Percentiles rank a stretch among this genome's conserved stretches.
Evolutionary conservation across 139 green algal genomes (phyloP).

Genomic region (Chlorella sorokiniana): DNA sequence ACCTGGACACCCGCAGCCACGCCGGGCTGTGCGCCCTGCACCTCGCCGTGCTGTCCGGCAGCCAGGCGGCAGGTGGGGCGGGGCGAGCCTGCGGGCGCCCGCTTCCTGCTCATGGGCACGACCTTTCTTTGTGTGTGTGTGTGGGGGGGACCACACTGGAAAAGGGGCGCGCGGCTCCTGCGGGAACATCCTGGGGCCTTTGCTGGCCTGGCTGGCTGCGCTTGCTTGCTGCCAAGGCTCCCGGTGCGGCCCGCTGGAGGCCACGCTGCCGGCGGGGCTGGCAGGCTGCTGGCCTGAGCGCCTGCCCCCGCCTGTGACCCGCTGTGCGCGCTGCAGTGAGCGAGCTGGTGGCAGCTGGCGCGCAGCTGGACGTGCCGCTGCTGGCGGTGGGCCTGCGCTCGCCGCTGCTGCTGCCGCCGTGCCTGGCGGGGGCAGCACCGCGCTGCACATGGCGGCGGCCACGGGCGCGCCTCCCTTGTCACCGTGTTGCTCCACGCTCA

Average conservation of each 20-base stretch:
- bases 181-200: too few relatives aligned
- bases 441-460: slow-evolving; percentile 28
- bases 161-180: too few relatives aligned
- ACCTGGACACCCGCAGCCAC: slow-evolving; percentile 16
- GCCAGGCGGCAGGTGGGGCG: not conserved
- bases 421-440: not conserved
- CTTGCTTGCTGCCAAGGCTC: too few relatives aligned
- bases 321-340: not conserved
- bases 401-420: not conserved
- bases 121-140: not conserved
- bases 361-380: slow-evolving; percentile 27
- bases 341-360: slow-evolving; percentile 10
- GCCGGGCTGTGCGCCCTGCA: slow-evolving; percentile 22
- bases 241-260: not conserved
- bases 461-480: slow-evolving; percentile 5
- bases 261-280: too few relatives aligned
- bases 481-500: slow-evolving; percentile 12
- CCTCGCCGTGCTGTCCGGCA: slow-evolving; percentile 20
- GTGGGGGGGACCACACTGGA: not conserved
- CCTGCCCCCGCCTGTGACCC: not conserved
- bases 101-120: too few relatives aligned
- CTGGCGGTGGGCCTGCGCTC: not conserved
- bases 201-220: not conserved
- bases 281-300: not conserved
- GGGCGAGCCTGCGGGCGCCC: not conserved